phyloP scores from a whole-genome alignment of 148 eudicot genomes.

The Oxyria digyna region DNA sequence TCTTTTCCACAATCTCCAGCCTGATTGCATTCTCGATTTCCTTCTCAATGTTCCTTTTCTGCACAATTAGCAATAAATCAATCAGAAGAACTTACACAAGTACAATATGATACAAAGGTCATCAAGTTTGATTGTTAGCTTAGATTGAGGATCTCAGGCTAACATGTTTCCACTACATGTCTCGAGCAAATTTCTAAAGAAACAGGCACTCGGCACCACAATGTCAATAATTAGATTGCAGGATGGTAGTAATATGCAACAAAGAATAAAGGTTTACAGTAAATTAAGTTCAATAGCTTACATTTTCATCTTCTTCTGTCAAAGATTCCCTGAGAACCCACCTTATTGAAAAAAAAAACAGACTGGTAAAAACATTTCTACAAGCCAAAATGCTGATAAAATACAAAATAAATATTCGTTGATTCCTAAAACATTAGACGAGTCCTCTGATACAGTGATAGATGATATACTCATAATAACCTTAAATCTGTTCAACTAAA shows the following conservation, averaged over 20 bases:
- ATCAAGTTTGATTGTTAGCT: no score
- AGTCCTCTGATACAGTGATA: no score
- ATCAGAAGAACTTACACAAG: not conserved
- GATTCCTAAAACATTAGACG: no score
- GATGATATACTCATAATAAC: not conserved
- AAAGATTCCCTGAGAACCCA: conserved; percentile 11
- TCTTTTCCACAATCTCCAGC: conserved; percentile 69
- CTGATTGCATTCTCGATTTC: conserved; percentile 29
- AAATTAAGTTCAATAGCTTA: conserved; percentile 33
- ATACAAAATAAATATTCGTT: not conserved
- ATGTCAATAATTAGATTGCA: no score
- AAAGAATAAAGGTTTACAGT: no score
- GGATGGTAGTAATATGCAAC: no score
- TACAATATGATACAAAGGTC: no score
- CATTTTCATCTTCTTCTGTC: conserved; percentile 45
- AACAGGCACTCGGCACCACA: no score
- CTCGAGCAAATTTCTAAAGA: no score
- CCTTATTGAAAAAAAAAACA: not conserved
- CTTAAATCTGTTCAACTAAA: not conserved
- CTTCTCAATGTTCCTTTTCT: conserved; percentile 79
- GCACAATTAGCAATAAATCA: conserved; percentile 18
- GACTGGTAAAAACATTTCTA: not conserved
- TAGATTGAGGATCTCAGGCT: no score
- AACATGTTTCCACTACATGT: no score
- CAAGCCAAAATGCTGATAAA: not conserved